Conservation (phyloP, 2,329 filamentous ascomycete species). For the Pseudocercospora musae region DNA sequence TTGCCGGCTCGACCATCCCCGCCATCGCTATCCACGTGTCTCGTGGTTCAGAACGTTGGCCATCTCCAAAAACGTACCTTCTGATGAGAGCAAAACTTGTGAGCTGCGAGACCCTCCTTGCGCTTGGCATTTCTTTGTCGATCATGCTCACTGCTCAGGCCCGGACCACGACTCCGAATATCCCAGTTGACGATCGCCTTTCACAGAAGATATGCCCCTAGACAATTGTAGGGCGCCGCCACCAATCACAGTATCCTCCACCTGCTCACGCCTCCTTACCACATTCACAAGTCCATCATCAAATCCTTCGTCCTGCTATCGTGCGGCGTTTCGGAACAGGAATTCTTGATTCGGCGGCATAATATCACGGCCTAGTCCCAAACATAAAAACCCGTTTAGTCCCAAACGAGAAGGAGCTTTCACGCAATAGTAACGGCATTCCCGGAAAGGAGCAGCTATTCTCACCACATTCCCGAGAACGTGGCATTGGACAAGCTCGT, state of each 20-base stretch:
- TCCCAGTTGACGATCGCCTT: not conserved
- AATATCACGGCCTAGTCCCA: no score
- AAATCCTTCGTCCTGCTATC: not conserved
- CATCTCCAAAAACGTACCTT: not conserved
- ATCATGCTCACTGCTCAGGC: not conserved
- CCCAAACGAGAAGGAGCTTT: not conserved
- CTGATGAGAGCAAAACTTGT: not conserved
- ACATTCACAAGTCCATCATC: not conserved
- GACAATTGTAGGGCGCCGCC: not conserved
- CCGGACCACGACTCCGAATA: no score
- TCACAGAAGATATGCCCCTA: no score
- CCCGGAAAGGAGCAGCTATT: not conserved
- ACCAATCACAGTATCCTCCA: no score
- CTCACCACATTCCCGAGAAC: not conserved
- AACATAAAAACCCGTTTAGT: no score
- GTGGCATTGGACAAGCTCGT: not conserved
- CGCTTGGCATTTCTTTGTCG: not conserved
- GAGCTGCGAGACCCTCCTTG: no score
- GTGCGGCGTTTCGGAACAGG: not conserved
- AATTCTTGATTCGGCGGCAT: not conserved
- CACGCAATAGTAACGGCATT: not conserved
- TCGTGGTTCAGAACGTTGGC: not conserved
- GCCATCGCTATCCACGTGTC: not conserved
- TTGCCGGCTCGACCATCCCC: not conserved
- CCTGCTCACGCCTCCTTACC: not conserved